A percentile compares a stretch with the other conserved stretches of the same genome.
Evolutionary conservation across 2,329 filamentous ascomycete genomes (phyloP).

Genomic region (Parasarocladium wereldwijsianum): DNA sequence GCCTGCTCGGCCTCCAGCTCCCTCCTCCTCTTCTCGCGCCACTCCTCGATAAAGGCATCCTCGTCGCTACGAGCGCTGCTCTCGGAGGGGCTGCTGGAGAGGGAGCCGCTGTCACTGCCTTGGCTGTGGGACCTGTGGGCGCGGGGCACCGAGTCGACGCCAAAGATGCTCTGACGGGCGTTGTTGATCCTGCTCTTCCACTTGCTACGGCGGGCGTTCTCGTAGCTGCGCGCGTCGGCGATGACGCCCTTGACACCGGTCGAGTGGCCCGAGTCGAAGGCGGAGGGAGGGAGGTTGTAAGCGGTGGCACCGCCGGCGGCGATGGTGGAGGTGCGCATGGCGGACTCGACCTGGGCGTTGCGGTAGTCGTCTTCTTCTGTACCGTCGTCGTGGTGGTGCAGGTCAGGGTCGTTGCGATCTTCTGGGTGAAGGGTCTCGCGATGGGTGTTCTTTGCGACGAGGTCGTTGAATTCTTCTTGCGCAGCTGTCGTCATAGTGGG

Average conservation of each 20-base stretch:
- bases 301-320: constrained; percentile 26
- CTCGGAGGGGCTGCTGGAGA: constrained; percentile 16
- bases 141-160: constrained; percentile 19
- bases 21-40: constrained; percentile 66
- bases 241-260: constrained; percentile 82
- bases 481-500: constrained; percentile 40
- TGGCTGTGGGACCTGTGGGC: constrained; percentile 13
- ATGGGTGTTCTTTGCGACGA: constrained; percentile 40
- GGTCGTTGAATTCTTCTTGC: constrained; percentile 51
- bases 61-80: constrained; percentile 50
- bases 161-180: constrained; percentile 41
- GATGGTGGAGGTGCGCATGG: constrained; percentile 49
- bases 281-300: constrained; percentile 45
- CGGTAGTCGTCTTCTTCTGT: constrained; percentile 42
- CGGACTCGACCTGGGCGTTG: constrained; percentile 42
- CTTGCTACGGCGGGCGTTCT: constrained; percentile 45
- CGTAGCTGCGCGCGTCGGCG: constrained; percentile 65
- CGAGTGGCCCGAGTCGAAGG: constrained; percentile 52
- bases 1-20: constrained; percentile 56
- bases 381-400: constrained; percentile 33
- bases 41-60: constrained; percentile 67
- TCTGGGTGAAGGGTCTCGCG: constrained; percentile 38
- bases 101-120: constrained; percentile 26
- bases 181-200: constrained; percentile 37
- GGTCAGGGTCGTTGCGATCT: constrained; percentile 34